Evolutionary conservation across 495 filamentous ascomycete species (phyloP).

Genomic region (Penicillium lividum): DNA sequence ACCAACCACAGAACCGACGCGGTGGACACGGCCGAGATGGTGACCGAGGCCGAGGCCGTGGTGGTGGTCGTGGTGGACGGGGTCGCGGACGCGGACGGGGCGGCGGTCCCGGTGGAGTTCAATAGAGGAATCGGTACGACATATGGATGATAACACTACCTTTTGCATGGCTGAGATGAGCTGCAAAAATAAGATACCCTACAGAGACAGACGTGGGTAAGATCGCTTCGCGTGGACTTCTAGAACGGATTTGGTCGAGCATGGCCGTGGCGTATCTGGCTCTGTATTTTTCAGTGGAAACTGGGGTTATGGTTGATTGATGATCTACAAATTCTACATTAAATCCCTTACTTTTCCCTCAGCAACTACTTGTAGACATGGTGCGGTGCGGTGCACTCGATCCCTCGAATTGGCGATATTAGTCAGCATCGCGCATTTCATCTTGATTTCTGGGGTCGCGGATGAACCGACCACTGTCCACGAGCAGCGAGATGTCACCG

Average conservation of each 20-base stretch:
- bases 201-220: constrained; percentile 30
- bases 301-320: constrained; percentile 30
- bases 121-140: constrained; percentile 2
- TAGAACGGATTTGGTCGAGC: constrained; percentile 41
- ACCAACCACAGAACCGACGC: constrained; percentile 61
- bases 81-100: constrained; percentile 19
- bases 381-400: not conserved
- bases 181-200: constrained; percentile 44
- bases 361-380: not conserved
- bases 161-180: constrained; percentile 27
- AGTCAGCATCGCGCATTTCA: constrained; percentile 2
- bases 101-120: constrained; percentile 22
- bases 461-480: not conserved
- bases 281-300: constrained; percentile 42
- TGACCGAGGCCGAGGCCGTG: constrained; percentile 29
- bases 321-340: constrained; percentile 23
- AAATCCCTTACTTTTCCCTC: constrained; percentile 4
- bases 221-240: constrained; percentile 33
- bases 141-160: not conserved
- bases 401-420: not conserved
- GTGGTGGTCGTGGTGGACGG: constrained; percentile 13
- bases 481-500: constrained; percentile 44
- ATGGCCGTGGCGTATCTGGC: constrained; percentile 50
- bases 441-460: not conserved
- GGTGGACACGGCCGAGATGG: constrained; percentile 32